Conservation (phyloP, 73 alveolate genomes). For the Loxodes magnus region DNA sequence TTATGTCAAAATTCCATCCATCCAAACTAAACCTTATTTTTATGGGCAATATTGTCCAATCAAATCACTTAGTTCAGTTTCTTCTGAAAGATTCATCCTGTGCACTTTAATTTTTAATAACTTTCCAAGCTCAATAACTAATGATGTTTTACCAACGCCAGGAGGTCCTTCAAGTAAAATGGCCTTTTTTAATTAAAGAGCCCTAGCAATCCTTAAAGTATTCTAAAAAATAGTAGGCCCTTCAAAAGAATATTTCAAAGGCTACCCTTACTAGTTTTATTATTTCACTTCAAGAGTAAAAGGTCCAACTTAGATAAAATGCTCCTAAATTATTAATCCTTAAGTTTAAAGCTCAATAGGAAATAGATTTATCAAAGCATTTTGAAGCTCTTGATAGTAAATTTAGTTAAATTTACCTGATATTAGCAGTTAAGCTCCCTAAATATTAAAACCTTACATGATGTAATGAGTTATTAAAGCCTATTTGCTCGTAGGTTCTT, state of each 20-base stretch:
- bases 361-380: too few species aligned
- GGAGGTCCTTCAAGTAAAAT: conserved; percentile 92
- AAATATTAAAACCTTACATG: too few species aligned
- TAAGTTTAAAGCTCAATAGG: too few species aligned
- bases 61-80: conserved; percentile 94
- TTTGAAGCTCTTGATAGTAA: too few species aligned
- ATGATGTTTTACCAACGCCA: conserved; percentile 95
- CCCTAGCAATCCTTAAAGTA: conserved; percentile 59
- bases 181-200: conserved; percentile 58
- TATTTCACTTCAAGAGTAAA: too few species aligned
- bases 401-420: too few species aligned
- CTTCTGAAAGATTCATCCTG: conserved; percentile 87
- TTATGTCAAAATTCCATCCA: conserved; percentile 81
- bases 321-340: too few species aligned
- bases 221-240: conserved; percentile 52
- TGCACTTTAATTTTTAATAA: conserved; percentile 49
- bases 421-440: too few species aligned
- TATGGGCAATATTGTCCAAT: conserved; percentile 95
- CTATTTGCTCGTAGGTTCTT: too few species aligned
- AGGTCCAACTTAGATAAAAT: too few species aligned
- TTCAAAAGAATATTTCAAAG: conserved; percentile 67
- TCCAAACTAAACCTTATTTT: conserved; percentile 43
- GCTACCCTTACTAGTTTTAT: too few species aligned
- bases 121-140: conserved; percentile 78
- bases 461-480: too few species aligned